Conservation (phyloP, 1,139 yeast genomes). For the Spencermartinsiella ligniputridi region DNA sequence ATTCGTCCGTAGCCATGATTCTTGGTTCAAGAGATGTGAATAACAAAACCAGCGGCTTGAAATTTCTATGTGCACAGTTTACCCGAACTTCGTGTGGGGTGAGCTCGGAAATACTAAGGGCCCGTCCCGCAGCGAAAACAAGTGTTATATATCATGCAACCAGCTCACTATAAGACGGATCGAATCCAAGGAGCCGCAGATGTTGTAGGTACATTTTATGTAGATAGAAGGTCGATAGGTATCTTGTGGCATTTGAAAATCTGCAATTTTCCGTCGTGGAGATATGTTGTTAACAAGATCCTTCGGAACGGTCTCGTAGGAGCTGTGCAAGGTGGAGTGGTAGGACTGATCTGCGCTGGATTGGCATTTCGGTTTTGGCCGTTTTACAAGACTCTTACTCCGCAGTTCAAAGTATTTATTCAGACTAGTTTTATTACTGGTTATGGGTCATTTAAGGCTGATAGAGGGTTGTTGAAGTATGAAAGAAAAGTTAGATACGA, state of each 20-base stretch:
- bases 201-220: slow-evolving; percentile 23
- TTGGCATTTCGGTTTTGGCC: slow-evolving; percentile 27
- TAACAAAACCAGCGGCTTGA: no score
- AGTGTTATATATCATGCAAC: slow-evolving; percentile 20
- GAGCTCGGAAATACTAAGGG: background rate
- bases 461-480: slow-evolving; percentile 22
- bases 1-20: slow-evolving; percentile 10
- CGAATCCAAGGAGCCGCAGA: slow-evolving; percentile 29
- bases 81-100: no score
- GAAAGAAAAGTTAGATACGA: slow-evolving; percentile 25
- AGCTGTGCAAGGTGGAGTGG: slow-evolving; percentile 24
- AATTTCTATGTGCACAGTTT: background rate
- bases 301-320: slow-evolving; percentile 25
- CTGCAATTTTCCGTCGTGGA: no score
- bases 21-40: no score
- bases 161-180: slow-evolving; percentile 31
- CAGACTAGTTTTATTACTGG: slow-evolving; percentile 27
- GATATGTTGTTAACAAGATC: slow-evolving; percentile 25
- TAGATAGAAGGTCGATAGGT: no score
- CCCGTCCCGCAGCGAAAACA: background rate
- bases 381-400: slow-evolving; percentile 23
- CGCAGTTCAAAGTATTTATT: slow-evolving; percentile 28
- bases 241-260: background rate
- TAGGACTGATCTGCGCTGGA: slow-evolving; percentile 25
- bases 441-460: slow-evolving; percentile 29